Evolutionary conservation across 192 early-diverging fungal genomes (phyloP), one percentile per base, ranked within the genome.

Genomic region (Coemansia javaensis): DNA sequence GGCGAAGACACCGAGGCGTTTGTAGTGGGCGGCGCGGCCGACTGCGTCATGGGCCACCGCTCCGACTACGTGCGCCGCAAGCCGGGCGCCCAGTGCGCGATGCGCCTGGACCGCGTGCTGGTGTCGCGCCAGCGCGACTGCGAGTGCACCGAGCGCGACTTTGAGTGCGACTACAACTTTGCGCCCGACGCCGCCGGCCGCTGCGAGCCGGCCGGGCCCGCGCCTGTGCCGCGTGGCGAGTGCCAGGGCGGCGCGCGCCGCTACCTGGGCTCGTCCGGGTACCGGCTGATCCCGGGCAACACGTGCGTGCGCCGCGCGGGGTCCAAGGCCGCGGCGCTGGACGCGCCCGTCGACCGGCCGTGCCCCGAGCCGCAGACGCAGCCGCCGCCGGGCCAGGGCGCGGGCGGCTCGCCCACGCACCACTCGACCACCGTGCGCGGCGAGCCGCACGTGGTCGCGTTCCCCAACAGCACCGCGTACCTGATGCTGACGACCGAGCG

Each of bases 111-210:
- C 54, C 69, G 79, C 18, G 75, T 86, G 27, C 67, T 82, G 14
- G 42, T 48, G 18, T 77, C 84, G 20, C 79, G 75, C 6, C 57
- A 79, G 18, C 66, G 69, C 15, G 59, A 70, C 35, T 98, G 96
- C 58, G 52, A 61, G 8, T 98, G 96, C 71, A 79, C 85, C 0
- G 73, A 61, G 17, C 75, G 79, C 37, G 96, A 98, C 67, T 98
- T 82, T 65, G 96, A 97, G 68, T 98, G 96, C 61, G 94, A 98
- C 65, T 86, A 81, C 50, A 83, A 90, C 56, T 97, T 80, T 68
- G 70, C 79, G 10, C 80, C 66, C 14, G 59, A 78, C 17, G 28
- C 35, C 2, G 51, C 66, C 18, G 79, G 79, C 15, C 43, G 67
- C 35, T 97, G 94, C 65, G 64, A 79, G 15, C 73, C 75, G 36